A percentile compares a stretch with the other conserved stretches of the same genome.
Evolutionary conservation across 1,284 basidiomycete genomes (phyloP).

Genomic region (Fomes fomentarius): DNA sequence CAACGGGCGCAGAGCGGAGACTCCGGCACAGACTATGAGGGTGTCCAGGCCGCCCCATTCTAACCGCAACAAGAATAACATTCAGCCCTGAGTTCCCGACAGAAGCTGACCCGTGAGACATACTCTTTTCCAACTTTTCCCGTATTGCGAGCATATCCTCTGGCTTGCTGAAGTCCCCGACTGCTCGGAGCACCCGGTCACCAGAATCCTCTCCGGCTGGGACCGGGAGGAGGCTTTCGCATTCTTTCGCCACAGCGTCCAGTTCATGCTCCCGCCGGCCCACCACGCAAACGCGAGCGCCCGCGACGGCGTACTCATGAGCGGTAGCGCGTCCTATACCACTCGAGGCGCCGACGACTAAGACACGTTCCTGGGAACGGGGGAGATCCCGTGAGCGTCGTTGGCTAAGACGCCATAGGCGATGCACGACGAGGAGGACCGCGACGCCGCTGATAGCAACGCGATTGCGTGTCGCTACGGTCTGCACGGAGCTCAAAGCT

Average conservation of each 20-base stretch:
- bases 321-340: slow-evolving; percentile 85
- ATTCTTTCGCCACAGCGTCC: slow-evolving; percentile 65
- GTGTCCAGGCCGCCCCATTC: slow-evolving; percentile 88
- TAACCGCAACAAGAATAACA: slow-evolving; percentile 33
- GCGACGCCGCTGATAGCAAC: not conserved
- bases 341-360: slow-evolving; percentile 81
- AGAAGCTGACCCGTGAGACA: slow-evolving; percentile 28
- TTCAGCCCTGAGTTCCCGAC: slow-evolving; percentile 1
- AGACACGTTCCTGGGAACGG: slow-evolving; percentile 61
- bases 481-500: not conserved
- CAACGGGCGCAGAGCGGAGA: slow-evolving; percentile 81
- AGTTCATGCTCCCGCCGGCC: slow-evolving; percentile 68
- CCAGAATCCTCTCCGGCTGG: slow-evolving; percentile 3
- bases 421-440: slow-evolving; percentile 7
- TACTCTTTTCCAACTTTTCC: slow-evolving; percentile 58
- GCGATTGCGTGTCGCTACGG: not conserved
- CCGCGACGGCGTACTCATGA: slow-evolving; percentile 71
- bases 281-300: slow-evolving; percentile 78
- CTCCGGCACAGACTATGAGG: slow-evolving; percentile 82
- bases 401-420: slow-evolving; percentile 6
- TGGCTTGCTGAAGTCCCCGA: slow-evolving; percentile 69
- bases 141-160: slow-evolving; percentile 74
- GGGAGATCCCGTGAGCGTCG: slow-evolving; percentile 15
- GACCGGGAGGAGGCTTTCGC: slow-evolving; percentile 36
- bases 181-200: slow-evolving; percentile 36